A percentile compares a stretch with the other conserved stretches of the same genome.
These are phyloP conservation scores for Cystobasidium sp. DNA, from an alignment of 1,284 basidiomycete genomes.

Conservation along the genomic window DNA sequence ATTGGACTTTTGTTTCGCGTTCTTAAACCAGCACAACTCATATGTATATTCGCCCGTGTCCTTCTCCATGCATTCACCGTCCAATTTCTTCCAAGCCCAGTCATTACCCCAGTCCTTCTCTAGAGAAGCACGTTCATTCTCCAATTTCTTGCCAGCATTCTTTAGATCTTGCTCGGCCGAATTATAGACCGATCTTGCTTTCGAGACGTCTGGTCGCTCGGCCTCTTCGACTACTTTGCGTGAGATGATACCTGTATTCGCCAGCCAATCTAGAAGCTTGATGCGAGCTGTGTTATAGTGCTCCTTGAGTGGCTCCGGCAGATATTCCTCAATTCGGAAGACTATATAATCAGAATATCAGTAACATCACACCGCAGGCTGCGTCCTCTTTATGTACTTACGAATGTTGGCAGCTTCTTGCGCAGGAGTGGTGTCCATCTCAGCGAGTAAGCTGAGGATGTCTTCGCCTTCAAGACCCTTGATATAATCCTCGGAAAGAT, in stretches of 20 bases:
- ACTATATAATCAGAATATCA: constrained; percentile 62
- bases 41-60: constrained; percentile 95
- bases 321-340: constrained; percentile 78
- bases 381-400: neutral
- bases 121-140: constrained; percentile 62
- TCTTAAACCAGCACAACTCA: constrained; percentile 90
- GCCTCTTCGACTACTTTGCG: constrained; percentile 20
- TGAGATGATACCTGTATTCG: constrained; percentile 68
- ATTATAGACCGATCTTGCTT: constrained; percentile 63
- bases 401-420: constrained; percentile 25
- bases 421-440: constrained; percentile 21
- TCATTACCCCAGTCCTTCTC: constrained; percentile 73
- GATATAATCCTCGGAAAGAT: constrained; percentile 63
- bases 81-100: constrained; percentile 95
- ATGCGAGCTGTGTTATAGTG: constrained; percentile 75
- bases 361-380: constrained; percentile 4
- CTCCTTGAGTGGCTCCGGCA: constrained; percentile 80
- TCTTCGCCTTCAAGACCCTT: constrained; percentile 71
- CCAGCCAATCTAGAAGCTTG: constrained; percentile 68
- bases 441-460: constrained; percentile 61
- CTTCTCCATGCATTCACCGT: constrained; percentile 77
- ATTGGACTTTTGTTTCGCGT: constrained; percentile 85
- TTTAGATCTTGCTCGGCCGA: constrained; percentile 60
- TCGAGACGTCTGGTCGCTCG: constrained; percentile 53
- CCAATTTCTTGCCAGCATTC: constrained; percentile 64